Evolutionary conservation across 78 protist genomes (phyloP).

Genomic region (Isochrysis galbana): DNA sequence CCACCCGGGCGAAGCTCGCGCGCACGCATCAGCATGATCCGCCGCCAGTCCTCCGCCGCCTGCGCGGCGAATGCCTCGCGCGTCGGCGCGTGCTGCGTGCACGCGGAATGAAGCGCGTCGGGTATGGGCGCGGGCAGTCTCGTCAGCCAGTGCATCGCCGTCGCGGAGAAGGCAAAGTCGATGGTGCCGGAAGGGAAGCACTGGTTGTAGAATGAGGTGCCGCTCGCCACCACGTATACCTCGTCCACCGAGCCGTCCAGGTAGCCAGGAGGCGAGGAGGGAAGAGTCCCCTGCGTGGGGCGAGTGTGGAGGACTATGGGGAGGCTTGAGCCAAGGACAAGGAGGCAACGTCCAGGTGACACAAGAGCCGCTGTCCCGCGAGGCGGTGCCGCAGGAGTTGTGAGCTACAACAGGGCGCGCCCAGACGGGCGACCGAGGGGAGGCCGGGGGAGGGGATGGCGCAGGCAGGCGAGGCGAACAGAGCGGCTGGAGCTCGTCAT

Average conservation of each 20-base stretch:
- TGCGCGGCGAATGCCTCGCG: neutral
- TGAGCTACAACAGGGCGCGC: too few relatives aligned
- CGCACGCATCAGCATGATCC: neutral
- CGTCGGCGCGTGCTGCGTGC: neutral
- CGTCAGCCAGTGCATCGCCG: slow-evolving; percentile 21
- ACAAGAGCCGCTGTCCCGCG: too few relatives aligned
- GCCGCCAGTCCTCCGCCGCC: neutral
- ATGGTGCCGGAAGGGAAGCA: neutral
- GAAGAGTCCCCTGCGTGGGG: too few relatives aligned
- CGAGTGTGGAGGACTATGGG: too few relatives aligned
- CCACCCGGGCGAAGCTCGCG: neutral
- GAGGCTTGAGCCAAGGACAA: too few relatives aligned
- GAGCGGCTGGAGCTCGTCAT: too few relatives aligned
- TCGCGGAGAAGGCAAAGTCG: slow-evolving; percentile 1
- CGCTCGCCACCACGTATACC: neutral
- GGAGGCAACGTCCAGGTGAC: too few relatives aligned
- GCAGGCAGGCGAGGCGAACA: too few relatives aligned
- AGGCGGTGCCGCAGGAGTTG: too few relatives aligned
- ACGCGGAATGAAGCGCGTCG: neutral
- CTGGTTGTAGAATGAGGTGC: neutral
- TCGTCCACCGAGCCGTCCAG: neutral
- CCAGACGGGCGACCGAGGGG: too few relatives aligned
- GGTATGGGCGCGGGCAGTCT: neutral
- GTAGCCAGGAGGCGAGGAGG: neutral
- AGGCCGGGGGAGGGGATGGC: too few relatives aligned